Base-by-base conservation (phyloP, 768 basidiomycete species). In the Dacryopinax primogenitus region DNA sequence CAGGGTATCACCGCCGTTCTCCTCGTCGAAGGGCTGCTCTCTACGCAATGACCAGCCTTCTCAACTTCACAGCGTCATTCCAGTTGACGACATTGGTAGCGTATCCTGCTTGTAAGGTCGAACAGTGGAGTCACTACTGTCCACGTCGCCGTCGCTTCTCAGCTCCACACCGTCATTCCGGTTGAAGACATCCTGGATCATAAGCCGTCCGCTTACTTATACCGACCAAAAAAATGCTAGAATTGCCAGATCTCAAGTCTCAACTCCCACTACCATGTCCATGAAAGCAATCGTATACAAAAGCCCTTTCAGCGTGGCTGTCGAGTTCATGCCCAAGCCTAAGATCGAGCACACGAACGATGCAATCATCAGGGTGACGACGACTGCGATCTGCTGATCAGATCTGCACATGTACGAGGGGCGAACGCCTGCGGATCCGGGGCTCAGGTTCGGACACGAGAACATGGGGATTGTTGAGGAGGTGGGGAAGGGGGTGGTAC, bases 371-470 rank as follows among this genome's bases (percentile, higher is more conserved):
- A 64, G 64, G 67, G 41, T 44, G 41, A 64, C 65, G 12, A 66
- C 67, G 33, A 66, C 62, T 26, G 61, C 65, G 62, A 65, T 68
- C 33, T 30, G 67, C 34, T 23, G 32, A 34, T 41, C n/a, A 21
- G 33, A 35, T 33, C 4, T 34, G 62, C 21, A 41, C 33, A 65
- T 64, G 64, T 30, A 64, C n/a, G 64, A 33, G 41, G 28, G 30
- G 16, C 80, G 81, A 64, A 82, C 81, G 1, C 79, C 75, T 12
- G 81, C 81, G 1, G 66, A 81, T 67, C 64, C 79, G 33, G 81
- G 80, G 2, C 80, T 82, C 26, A 76, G 82, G 12, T 83, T 83
- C 64, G 81, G 81, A 11, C 81, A 82, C 69, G 81, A 83, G 69
- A 83, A 83, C 26, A 73, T 67, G 79, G 82, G 82, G 21, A 77